Conservation (phyloP, 2,329 filamentous ascomycete genomes). For the Sporothrix luriei region DNA sequence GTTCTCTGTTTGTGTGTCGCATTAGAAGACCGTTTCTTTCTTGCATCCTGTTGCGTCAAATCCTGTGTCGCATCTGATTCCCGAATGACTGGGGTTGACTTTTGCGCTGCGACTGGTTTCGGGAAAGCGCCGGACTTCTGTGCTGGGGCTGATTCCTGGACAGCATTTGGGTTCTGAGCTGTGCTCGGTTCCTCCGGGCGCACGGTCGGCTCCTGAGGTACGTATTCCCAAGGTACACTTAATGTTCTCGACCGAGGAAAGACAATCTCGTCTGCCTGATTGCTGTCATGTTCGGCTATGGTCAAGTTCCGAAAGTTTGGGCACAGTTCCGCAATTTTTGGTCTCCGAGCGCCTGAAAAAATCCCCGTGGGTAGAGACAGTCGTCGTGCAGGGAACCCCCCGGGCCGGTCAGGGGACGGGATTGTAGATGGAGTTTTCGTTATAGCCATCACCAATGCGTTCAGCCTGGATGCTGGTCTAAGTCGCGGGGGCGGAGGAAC, state of each 20-base stretch:
- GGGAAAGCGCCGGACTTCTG: too few species aligned
- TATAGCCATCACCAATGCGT: slow-evolving; percentile 4
- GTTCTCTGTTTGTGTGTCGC: too few species aligned
- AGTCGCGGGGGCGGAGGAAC: neutral
- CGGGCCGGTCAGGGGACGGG: neutral
- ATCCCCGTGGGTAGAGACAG: neutral
- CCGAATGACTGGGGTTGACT: too few species aligned
- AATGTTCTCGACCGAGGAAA: neutral
- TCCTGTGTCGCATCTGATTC: too few species aligned
- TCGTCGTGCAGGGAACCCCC: neutral
- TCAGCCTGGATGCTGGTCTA: neutral
- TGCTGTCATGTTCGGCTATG: neutral
- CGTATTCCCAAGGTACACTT: neutral
- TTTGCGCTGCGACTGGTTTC: too few species aligned
- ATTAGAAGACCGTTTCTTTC: too few species aligned
- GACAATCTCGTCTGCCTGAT: neutral
- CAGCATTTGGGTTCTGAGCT: too few species aligned
- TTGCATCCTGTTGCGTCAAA: too few species aligned
- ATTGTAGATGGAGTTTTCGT: neutral
- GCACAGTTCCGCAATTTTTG: neutral
- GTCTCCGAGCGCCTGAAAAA: neutral
- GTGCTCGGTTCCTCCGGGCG: neutral
- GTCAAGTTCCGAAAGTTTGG: neutral
- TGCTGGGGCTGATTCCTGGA: too few species aligned
- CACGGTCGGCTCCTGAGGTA: neutral